phyloP scores from a whole-genome alignment of 1,284 basidiomycete species.

The Vanrija humicola region DNA sequence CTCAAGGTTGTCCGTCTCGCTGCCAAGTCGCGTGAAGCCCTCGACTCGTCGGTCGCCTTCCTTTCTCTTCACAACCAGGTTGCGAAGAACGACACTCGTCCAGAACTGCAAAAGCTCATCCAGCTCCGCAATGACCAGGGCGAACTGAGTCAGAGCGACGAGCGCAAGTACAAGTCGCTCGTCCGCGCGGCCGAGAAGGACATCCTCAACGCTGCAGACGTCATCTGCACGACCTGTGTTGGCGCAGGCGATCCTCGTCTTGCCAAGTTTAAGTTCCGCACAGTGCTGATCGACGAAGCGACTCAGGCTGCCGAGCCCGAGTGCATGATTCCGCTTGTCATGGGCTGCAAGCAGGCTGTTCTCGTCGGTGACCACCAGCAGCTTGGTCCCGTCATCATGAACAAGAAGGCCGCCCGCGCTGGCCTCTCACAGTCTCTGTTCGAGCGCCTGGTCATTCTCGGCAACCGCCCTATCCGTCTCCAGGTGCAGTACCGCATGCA shows the following conservation, averaged over 20 bases:
- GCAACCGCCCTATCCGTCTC: conserved; percentile 93
- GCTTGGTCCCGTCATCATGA: conserved; percentile 99
- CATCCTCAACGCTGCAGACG: conserved; percentile 89
- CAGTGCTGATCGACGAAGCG: conserved; percentile 97
- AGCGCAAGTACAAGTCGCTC: conserved; percentile 94
- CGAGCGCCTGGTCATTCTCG: conserved; percentile 90
- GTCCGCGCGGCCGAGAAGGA: conserved; percentile 96
- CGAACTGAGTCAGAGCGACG: conserved; percentile 91
- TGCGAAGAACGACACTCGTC: conserved; percentile 87
- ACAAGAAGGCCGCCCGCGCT: conserved; percentile 98
- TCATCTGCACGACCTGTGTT: conserved; percentile 98
- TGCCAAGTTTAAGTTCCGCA: conserved; percentile 94
- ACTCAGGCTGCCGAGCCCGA: conserved; percentile 98
- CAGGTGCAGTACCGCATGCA: conserved; percentile 99
- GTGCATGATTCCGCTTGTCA: conserved; percentile 97
- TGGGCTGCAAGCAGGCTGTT: conserved; percentile 98
- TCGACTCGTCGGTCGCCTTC: conserved; percentile 89
- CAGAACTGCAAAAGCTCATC: conserved; percentile 95
- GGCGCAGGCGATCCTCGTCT: conserved; percentile 94
- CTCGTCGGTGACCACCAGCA: conserved; percentile 98
- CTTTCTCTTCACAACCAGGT: conserved; percentile 97
- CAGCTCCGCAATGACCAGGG: conserved; percentile 97
- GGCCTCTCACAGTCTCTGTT: conserved; percentile 97
- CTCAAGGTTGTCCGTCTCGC: conserved; percentile 96
- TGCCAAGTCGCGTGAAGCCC: conserved; percentile 94